These are phyloP conservation scores for Zygosaccharomyces siamensis DNA, from an alignment of 805 yeast species.

Conservation along the genomic window DNA sequence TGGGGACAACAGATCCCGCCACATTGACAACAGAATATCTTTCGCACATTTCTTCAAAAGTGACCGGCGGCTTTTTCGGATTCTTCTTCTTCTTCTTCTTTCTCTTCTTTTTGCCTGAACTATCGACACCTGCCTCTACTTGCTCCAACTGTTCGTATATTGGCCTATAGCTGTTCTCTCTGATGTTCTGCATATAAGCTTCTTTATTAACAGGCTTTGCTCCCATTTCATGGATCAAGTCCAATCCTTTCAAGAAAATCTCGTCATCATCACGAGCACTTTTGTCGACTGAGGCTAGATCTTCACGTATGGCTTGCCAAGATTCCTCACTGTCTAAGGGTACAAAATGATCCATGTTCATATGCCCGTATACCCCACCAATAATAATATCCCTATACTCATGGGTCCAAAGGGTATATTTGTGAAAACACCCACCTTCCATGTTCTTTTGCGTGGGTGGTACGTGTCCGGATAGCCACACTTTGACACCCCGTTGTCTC, in stretches of 20 bases:
- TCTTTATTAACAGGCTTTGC: conserved; percentile 67
- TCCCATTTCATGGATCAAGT: conserved; percentile 43
- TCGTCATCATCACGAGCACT: conserved; percentile 23
- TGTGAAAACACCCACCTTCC: conserved; percentile 67
- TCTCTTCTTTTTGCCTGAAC: conserved; percentile 17
- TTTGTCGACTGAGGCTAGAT: neutral
- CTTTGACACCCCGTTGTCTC: conserved; percentile 70
- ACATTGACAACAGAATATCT: conserved; percentile 68
- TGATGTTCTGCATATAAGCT: conserved; percentile 51
- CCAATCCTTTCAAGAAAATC: conserved; percentile 31
- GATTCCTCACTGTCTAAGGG: conserved; percentile 71
- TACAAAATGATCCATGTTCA: conserved; percentile 83
- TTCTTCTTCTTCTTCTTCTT: conserved; percentile 14
- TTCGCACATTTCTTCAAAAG: conserved; percentile 37
- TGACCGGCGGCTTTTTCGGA: conserved; percentile 6
- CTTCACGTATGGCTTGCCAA: conserved; percentile 40
- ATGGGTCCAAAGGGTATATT: conserved; percentile 73
- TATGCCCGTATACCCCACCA: conserved; percentile 83
- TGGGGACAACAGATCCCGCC: conserved; percentile 73
- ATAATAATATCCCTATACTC: conserved; percentile 80
- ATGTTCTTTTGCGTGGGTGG: conserved; percentile 79
- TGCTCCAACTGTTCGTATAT: conserved; percentile 36
- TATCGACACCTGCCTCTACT: conserved; percentile 9
- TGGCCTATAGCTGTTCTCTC: conserved; percentile 49
- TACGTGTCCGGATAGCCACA: conserved; percentile 85